Base-by-base conservation (phyloP, 495 filamentous ascomycete genomes). In the Neurospora sp. region DNA sequence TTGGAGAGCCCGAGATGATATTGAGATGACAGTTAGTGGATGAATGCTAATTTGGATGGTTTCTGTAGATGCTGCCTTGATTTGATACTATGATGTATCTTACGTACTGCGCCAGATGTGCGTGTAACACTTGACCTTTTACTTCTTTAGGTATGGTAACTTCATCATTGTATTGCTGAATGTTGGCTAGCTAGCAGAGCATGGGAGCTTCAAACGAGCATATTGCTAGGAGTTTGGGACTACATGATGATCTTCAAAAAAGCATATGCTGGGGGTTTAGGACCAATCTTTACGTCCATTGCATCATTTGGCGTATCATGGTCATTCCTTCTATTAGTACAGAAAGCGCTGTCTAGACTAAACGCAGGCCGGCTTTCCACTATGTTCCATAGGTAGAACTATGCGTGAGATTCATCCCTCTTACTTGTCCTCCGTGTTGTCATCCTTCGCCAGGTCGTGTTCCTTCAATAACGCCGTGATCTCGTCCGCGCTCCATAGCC, bases 401-500 rank as follows among this genome's bases (percentile, higher is more conserved):
- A 71, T 68, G 48, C 22, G 20, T 59, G 48, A 59, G 11, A 59
- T 27, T 69, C 22, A 38, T 72, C 11, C 39, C 0, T n/a, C 59
- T 73, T 83, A 87, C 79, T 85, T 84, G 69, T 86, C 89, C 81
- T 97, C 94, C 69, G 89, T 85, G 78, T 89, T 90, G 80, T 94
- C 91, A 69, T 91, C 88, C 87, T 97, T 98, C 72, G 94, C 96
- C 81, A 99, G 81, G 78, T 94, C 94, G 80, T 98, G 94, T 86
- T 98, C 93, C 85, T 92, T 95, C 78, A 99, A 84, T 80, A 99
- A 87, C 53, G 93, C 89, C 79, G 91, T 94, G 79, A 99, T 99
- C 87, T 98, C 96, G 75, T 98, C 95, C 59, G 94, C 96, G 78
- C 87, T 93, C 96, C 96, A 99, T 76, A 99, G 86, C 80, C 96